phyloP scores from a whole-genome alignment of 2,329 filamentous ascomycete species.

The Aaosphaeria arxii region DNA sequence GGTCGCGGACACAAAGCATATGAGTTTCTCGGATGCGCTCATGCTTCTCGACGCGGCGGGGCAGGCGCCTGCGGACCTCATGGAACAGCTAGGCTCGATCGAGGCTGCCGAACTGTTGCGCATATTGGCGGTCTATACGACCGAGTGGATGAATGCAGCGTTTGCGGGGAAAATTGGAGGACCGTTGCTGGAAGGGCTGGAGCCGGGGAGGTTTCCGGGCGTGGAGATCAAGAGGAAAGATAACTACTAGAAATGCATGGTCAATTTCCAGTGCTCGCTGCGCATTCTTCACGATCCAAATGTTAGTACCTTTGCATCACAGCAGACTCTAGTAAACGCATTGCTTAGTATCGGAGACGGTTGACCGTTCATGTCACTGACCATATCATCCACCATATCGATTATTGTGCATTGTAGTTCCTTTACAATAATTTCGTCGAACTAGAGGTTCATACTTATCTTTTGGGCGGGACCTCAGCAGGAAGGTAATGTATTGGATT shows the following conservation, averaged over 20 bases:
- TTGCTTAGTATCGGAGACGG: too few relatives aligned
- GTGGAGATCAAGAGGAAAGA: slow-evolving; percentile 10
- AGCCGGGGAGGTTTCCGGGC: slow-evolving; percentile 15
- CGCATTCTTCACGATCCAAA: too few relatives aligned
- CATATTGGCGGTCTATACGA: slow-evolving; percentile 11
- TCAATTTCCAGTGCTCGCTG: too few relatives aligned
- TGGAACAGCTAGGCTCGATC: slow-evolving; percentile 12
- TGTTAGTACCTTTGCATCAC: too few relatives aligned
- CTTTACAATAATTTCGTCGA: too few relatives aligned
- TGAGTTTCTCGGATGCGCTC: slow-evolving; percentile 14
- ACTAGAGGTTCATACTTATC: too few relatives aligned
- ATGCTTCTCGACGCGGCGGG: slow-evolving; percentile 13
- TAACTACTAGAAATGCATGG: not conserved
- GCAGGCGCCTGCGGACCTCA: slow-evolving; percentile 7
- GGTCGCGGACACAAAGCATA: slow-evolving; percentile 15
- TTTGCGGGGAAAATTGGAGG: slow-evolving; percentile 12
- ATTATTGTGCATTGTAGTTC: too few relatives aligned
- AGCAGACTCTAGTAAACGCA: too few relatives aligned
- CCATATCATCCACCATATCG: too few relatives aligned
- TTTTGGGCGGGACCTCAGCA: too few relatives aligned
- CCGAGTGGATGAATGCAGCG: slow-evolving; percentile 14
- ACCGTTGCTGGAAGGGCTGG: slow-evolving; percentile 11
- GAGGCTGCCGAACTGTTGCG: slow-evolving; percentile 4
- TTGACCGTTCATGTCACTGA: too few relatives aligned
- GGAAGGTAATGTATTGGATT: too few relatives aligned